Percentiles rank a stretch among this genome's conserved stretches.
Conservation (phyloP, 495 filamentous ascomycete genomes). For the Cetradonia linearis region DNA sequence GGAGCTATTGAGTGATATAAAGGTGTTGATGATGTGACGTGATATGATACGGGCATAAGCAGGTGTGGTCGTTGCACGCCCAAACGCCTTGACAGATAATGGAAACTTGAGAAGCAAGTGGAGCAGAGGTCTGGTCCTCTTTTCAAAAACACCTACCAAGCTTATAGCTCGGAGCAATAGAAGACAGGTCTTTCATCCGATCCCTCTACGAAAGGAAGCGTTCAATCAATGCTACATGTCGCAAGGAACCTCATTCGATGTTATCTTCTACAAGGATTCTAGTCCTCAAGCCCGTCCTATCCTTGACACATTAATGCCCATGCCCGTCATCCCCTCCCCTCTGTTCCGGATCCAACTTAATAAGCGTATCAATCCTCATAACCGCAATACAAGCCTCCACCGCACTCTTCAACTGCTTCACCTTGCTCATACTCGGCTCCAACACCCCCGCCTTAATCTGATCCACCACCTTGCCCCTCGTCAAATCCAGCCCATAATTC, state of each 20-base stretch:
- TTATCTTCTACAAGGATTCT: neutral
- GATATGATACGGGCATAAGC: neutral
- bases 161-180: neutral
- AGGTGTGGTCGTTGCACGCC: neutral
- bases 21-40: neutral
- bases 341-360: conserved; percentile 92
- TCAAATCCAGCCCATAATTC: conserved; percentile 92
- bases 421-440: conserved; percentile 97
- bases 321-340: conserved; percentile 66
- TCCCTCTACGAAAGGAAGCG: neutral
- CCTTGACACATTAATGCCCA: conserved; percentile 41
- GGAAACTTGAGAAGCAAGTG: neutral
- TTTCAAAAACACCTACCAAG: neutral
- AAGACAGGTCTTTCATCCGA: neutral
- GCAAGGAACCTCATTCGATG: neutral
- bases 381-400: conserved; percentile 98
- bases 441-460: conserved; percentile 88
- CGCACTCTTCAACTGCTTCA: conserved; percentile 95
- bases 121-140: neutral
- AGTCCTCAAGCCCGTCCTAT: neutral
- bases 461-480: conserved; percentile 84
- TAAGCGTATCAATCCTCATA: conserved; percentile 98
- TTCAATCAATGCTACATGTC: neutral
- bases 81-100: neutral
- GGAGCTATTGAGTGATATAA: conserved; percentile 27